These are phyloP conservation scores for Leucaena leucocephala DNA, from an alignment of 306 rosid genomes.

Conservation along the genomic window DNA sequence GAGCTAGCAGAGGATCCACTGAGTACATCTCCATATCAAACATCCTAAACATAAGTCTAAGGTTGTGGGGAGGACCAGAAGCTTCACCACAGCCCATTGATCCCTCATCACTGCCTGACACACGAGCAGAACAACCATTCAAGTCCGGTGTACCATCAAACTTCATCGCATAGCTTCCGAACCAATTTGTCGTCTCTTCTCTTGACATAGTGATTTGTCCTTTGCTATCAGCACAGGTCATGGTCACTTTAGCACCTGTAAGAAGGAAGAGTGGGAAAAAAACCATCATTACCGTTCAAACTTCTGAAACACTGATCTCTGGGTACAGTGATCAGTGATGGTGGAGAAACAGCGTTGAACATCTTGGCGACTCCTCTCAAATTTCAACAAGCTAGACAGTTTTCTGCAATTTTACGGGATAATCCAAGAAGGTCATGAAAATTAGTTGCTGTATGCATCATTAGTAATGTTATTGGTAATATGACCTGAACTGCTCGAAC, in stretches of 20 bases:
- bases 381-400: not conserved
- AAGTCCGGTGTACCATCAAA: constrained; percentile 80
- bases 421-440: not conserved
- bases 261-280: constrained; percentile 2
- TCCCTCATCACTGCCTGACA: constrained; percentile 55
- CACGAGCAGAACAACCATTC: constrained; percentile 59
- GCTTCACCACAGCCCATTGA: constrained; percentile 56
- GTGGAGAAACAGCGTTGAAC: not conserved
- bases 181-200: constrained; percentile 80
- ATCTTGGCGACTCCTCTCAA: not conserved
- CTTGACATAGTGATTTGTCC: constrained; percentile 69
- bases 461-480: not conserved
- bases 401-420: not conserved
- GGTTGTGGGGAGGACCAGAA: constrained; percentile 71
- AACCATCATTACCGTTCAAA: constrained; percentile 4
- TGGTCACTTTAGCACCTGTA: constrained; percentile 75
- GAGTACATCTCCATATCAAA: constrained; percentile 74
- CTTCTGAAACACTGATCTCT: not conserved
- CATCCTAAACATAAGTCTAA: constrained; percentile 71
- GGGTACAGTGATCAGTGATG: not conserved
- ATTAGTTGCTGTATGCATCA: not conserved
- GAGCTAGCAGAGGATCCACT: constrained; percentile 75
- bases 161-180: constrained; percentile 68
- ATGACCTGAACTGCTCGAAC: not conserved
- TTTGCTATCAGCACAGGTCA: constrained; percentile 64